A percentile compares a stretch with the other conserved stretches of the same genome.
Evolutionary conservation across 305 asterid species (phyloP).

Genomic region (Fraxinus xanthoxyloides): DNA sequence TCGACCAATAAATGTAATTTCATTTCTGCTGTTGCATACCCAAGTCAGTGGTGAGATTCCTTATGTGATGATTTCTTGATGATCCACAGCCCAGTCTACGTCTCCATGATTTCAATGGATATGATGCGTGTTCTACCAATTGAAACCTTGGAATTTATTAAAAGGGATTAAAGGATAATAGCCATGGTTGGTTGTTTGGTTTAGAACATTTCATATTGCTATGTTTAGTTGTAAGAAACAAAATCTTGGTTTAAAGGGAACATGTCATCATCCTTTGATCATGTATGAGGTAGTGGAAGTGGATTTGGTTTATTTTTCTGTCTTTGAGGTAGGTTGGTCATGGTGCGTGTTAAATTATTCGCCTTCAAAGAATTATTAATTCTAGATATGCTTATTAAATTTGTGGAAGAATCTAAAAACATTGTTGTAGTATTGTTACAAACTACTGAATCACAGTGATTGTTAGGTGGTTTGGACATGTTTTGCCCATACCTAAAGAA

Average conservation of each 20-base stretch:
- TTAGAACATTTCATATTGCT: neutral
- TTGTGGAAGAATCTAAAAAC: neutral
- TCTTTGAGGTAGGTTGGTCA: neutral
- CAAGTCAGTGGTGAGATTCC: neutral
- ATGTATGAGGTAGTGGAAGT: neutral
- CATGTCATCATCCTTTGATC: neutral
- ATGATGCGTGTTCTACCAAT: neutral
- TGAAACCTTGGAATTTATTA: neutral
- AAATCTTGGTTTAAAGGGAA: neutral
- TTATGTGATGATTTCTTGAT: neutral
- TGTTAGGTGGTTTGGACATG: neutral
- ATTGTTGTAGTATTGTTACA: neutral
- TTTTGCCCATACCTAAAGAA: neutral
- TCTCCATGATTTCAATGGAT: neutral
- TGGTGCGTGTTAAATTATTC: neutral
- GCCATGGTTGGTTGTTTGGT: neutral
- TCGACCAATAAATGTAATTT: neutral
- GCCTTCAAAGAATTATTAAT: neutral
- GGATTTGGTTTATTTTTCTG: neutral
- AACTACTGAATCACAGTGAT: neutral
- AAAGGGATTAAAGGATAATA: neutral
- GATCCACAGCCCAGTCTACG: neutral
- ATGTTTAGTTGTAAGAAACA: neutral
- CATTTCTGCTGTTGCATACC: neutral
- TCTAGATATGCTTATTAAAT: neutral